Percentiles rank a stretch among this genome's conserved stretches.
Conservation (phyloP, 2,329 filamentous ascomycete species). For the Sclerotinia spermophila region DNA sequence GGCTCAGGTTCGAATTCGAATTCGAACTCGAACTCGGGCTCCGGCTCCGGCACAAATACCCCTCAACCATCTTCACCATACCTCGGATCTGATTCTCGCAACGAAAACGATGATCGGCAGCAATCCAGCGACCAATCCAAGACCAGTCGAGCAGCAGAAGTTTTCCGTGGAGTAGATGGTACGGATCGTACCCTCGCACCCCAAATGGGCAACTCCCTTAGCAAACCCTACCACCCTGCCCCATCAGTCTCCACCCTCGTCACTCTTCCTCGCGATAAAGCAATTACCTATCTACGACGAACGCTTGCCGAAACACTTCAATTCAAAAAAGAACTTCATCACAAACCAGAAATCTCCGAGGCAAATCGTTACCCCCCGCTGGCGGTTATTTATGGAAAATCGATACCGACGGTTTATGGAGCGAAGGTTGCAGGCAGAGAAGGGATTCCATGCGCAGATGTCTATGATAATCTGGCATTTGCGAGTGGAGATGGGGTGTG, state of each 20-base stretch:
- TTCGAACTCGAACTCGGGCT: constrained; percentile 12
- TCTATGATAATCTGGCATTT: constrained; percentile 84
- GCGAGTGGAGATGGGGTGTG: constrained; percentile 87
- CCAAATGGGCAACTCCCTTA: constrained; percentile 32
- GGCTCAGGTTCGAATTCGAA: not conserved
- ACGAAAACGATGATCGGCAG: constrained; percentile 27
- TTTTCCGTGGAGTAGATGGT: constrained; percentile 28
- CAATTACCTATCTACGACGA: constrained; percentile 65
- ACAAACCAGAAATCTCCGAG: constrained; percentile 54
- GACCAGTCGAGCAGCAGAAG: constrained; percentile 31
- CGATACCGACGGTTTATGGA: constrained; percentile 78
- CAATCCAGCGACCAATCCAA: constrained; percentile 25
- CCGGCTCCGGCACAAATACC: constrained; percentile 18
- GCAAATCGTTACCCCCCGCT: constrained; percentile 78
- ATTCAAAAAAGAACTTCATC: constrained; percentile 73
- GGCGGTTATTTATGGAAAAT: constrained; percentile 81
- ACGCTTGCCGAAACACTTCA: constrained; percentile 66
- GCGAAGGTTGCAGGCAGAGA: constrained; percentile 71
- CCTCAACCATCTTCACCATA: constrained; percentile 21
- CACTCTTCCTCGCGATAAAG: constrained; percentile 36
- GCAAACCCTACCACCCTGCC: constrained; percentile 28
- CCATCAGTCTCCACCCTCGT: constrained; percentile 36
- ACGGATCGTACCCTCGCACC: constrained; percentile 34
- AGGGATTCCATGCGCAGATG: constrained; percentile 70
- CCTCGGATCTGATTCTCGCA: constrained; percentile 24